Conservation (phyloP, 108 stramenopile species). For the Nannochloropsis granulata region DNA sequence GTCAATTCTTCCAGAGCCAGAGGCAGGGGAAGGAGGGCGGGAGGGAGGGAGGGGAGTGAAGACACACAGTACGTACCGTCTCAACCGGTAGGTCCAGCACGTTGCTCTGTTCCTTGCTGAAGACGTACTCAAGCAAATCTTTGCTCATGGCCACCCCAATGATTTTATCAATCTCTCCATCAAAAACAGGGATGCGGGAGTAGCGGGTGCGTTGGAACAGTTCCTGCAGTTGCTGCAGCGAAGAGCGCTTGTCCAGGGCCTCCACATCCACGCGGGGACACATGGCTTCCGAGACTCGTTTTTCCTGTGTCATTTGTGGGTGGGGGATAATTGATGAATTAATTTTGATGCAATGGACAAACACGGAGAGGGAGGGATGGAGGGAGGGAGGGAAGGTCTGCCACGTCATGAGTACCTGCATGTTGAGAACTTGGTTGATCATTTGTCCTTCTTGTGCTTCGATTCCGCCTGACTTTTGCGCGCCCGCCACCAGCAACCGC, state of each 20-base stretch:
- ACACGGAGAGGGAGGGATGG: not conserved
- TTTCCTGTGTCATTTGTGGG: not conserved
- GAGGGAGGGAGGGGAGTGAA: not conserved
- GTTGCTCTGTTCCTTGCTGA: not conserved
- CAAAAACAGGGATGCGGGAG: constrained; percentile 85
- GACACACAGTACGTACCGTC: not conserved
- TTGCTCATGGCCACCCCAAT: constrained; percentile 88
- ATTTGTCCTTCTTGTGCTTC: constrained; percentile 85
- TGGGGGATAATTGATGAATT: not conserved
- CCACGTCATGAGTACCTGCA: constrained; percentile 50
- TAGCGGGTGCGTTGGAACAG: constrained; percentile 65
- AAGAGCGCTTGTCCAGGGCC: constrained; percentile 59
- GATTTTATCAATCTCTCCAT: constrained; percentile 91
- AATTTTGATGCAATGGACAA: too few relatives aligned
- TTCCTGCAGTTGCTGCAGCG: constrained; percentile 62
- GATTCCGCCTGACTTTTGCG: constrained; percentile 78
- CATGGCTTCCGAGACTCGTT: constrained; percentile 62
- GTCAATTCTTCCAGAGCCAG: too few relatives aligned
- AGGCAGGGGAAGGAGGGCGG: not conserved
- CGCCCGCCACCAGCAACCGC: constrained; percentile 80
- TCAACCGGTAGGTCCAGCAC: not conserved
- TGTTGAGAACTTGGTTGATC: constrained; percentile 86
- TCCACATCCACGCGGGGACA: constrained; percentile 83
- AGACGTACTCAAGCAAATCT: constrained; percentile 79
- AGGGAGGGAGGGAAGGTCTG: not conserved